Conservation (phyloP, 2,329 filamentous ascomycete species). For the Pyrenophora teres region DNA sequence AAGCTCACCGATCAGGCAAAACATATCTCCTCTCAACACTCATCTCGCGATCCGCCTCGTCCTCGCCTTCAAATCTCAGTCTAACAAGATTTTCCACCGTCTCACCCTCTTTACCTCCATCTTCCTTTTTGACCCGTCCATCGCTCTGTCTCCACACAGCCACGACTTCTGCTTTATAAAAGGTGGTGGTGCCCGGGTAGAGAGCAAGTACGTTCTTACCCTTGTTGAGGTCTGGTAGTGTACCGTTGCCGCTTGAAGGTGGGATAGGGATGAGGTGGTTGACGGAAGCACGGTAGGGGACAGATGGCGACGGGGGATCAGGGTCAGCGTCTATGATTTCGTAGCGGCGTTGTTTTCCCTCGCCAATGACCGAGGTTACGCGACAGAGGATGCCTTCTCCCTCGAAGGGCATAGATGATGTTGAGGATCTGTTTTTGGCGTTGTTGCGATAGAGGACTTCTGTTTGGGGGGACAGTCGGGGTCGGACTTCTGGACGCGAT, state of each 20-base stretch:
- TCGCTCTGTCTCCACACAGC: constrained; percentile 45
- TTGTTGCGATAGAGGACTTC: constrained; percentile 59
- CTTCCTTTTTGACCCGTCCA: constrained; percentile 45
- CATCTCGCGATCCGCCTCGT: constrained; percentile 51
- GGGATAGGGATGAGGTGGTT: constrained; percentile 53
- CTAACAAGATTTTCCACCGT: constrained; percentile 48
- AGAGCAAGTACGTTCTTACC: constrained; percentile 55
- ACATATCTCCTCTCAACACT: constrained; percentile 59
- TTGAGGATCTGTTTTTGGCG: constrained; percentile 43
- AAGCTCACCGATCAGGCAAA: constrained; percentile 40
- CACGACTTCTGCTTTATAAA: constrained; percentile 58
- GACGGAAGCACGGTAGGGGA: constrained; percentile 54
- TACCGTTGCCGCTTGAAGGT: constrained; percentile 48
- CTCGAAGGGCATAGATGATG: constrained; percentile 41
- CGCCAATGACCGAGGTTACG: constrained; percentile 58
- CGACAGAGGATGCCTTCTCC: constrained; percentile 59
- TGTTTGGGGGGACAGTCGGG: constrained; percentile 49
- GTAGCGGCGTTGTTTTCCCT: constrained; percentile 59
- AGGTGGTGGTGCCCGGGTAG: constrained; percentile 59
- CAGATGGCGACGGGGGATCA: constrained; percentile 45
- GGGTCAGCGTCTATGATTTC: constrained; percentile 58
- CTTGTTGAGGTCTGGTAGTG: constrained; percentile 49
- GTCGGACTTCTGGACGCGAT: constrained; percentile 22
- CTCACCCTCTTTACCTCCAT: constrained; percentile 51
- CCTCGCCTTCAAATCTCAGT: constrained; percentile 56